These are phyloP conservation scores for Simplicillium aogashimaense DNA, from an alignment of 2,329 filamentous ascomycete genomes.

Conservation along the genomic window DNA sequence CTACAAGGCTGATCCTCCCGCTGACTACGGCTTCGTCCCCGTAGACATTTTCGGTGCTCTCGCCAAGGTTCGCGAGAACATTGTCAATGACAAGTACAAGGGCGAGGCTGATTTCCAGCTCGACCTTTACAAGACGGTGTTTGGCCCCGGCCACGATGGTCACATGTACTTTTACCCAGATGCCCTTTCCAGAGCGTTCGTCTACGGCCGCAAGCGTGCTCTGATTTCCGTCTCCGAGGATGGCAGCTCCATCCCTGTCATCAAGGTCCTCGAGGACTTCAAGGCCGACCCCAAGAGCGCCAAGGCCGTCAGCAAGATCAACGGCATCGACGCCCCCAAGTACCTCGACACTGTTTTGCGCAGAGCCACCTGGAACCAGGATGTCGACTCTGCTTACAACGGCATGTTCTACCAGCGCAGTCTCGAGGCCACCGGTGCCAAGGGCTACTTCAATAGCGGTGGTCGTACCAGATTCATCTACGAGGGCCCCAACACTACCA, in stretches of 20 bases:
- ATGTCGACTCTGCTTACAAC: slow-evolving; percentile 13
- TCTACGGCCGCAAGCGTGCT: slow-evolving; percentile 23
- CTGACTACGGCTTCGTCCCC: slow-evolving; percentile 11
- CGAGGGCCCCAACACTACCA: slow-evolving; percentile 3
- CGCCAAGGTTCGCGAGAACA: slow-evolving; percentile 18
- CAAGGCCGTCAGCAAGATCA: slow-evolving; percentile 8
- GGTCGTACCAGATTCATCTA: slow-evolving; percentile 4
- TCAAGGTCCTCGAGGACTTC: slow-evolving; percentile 35
- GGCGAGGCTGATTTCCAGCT: slow-evolving; percentile 30
- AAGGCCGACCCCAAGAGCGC: slow-evolving; percentile 15
- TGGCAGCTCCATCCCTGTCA: slow-evolving; percentile 24
- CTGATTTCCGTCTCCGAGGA: slow-evolving; percentile 26
- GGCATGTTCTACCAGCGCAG: slow-evolving; percentile 6
- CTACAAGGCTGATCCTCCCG: slow-evolving; percentile 6
- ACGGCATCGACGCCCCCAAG: slow-evolving; percentile 7
- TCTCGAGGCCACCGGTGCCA: not conserved
- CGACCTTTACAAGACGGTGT: slow-evolving; percentile 26
- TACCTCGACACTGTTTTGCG: slow-evolving; percentile 4
- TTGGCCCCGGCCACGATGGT: slow-evolving; percentile 28
- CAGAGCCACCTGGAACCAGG: slow-evolving; percentile 6
- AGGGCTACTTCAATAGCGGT: not conserved
- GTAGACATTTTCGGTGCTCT: slow-evolving; percentile 27
- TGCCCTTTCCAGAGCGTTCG: slow-evolving; percentile 23
- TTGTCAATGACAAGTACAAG: slow-evolving; percentile 21
- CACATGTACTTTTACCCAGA: slow-evolving; percentile 31